Base-by-base conservation (phyloP, 192 early-diverging fungal genomes). In the Jimgerdemannia flammicorona region DNA sequence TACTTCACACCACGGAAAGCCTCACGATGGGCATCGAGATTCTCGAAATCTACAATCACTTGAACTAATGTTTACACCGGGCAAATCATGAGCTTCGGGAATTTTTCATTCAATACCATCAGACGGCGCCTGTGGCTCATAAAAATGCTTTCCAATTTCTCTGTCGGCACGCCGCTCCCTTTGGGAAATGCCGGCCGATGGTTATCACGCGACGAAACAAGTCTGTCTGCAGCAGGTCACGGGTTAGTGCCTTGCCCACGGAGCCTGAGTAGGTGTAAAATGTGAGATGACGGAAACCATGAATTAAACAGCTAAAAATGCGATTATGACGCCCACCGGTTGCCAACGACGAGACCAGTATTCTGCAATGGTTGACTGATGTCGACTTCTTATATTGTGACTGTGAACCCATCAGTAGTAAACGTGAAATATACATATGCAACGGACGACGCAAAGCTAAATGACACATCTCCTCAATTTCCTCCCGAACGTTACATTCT, bases 31-130 rank as follows among this genome's bases (percentile, higher is more conserved):
- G 75, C 70, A 11, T 88, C 86, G 10, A 89, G 75, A 64, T 94
- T 89, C 20, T 96, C 94, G 79, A 92, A 93, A 81, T 94, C 90
- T 29, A 93, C 85, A 3, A 85, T 81, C 72, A 91, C 86, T 78
- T 94, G 91, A 43, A 90, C 86, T 43, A 11, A 10, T 40, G 7
- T 63, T 66, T 11, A 41, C 14, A 42, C 40, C 20, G 64, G 39
- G 20, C 17, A 43, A 29, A 73, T 39, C 29, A 44, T 40, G 18
- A 19, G 11, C 4, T 72, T 71, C 10, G 63, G 44, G 4, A 66
- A 66, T 11, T 71, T n/a, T 11, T 69, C 44, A 3, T 7, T 10
- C 44, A 42, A 39, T 67, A 66, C 63, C 41, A 71, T 66, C 42
- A 18, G n/a, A 40, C 19, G 11, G 49, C n/a, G 11, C 4, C 3